phyloP scores from a whole-genome alignment of 768 basidiomycete species.

The Asterophora parasitica region DNA sequence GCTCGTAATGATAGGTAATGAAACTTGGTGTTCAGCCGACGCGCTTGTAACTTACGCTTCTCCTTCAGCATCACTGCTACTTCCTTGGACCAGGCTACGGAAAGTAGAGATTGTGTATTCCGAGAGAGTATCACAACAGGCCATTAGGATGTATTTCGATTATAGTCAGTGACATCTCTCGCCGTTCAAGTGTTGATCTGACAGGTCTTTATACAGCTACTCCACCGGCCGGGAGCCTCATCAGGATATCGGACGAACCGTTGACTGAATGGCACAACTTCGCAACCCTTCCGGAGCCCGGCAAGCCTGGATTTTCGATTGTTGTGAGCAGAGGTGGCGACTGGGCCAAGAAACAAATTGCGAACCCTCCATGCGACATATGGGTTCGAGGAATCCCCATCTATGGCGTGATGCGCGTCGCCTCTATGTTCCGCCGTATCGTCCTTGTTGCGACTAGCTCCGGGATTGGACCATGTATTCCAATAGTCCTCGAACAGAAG shows the following conservation, averaged over 20 bases:
- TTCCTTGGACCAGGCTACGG: slow-evolving; percentile 57
- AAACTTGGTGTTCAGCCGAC: not conserved
- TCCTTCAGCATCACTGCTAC: slow-evolving; percentile 40
- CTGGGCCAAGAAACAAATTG: slow-evolving; percentile 52
- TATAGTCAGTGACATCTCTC: slow-evolving; percentile 35
- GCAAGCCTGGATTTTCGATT: slow-evolving; percentile 46
- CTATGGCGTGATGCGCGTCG: slow-evolving; percentile 51
- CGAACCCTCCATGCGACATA: slow-evolving; percentile 46
- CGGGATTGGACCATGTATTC: slow-evolving; percentile 57
- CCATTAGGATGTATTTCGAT: slow-evolving; percentile 54
- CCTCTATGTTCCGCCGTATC: slow-evolving; percentile 49
- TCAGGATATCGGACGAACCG: slow-evolving; percentile 41
- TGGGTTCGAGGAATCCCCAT: slow-evolving; percentile 59
- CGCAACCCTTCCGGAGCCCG: slow-evolving; percentile 47
- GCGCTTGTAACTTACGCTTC: not conserved
- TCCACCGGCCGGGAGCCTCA: slow-evolving; percentile 42
- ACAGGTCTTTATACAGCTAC: slow-evolving; percentile 27
- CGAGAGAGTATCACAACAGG: slow-evolving; percentile 52
- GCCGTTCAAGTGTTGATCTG: not conserved
- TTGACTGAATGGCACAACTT: slow-evolving; percentile 58
- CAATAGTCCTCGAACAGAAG: slow-evolving; percentile 45
- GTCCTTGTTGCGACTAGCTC: slow-evolving; percentile 55
- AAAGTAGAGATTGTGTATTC: slow-evolving; percentile 46
- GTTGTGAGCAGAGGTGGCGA: slow-evolving; percentile 57
- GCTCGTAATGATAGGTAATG: slow-evolving; percentile 40